Evolutionary conservation across 2,329 filamentous ascomycete species (phyloP).

Genomic region (Neofusicoccum sp.): DNA sequence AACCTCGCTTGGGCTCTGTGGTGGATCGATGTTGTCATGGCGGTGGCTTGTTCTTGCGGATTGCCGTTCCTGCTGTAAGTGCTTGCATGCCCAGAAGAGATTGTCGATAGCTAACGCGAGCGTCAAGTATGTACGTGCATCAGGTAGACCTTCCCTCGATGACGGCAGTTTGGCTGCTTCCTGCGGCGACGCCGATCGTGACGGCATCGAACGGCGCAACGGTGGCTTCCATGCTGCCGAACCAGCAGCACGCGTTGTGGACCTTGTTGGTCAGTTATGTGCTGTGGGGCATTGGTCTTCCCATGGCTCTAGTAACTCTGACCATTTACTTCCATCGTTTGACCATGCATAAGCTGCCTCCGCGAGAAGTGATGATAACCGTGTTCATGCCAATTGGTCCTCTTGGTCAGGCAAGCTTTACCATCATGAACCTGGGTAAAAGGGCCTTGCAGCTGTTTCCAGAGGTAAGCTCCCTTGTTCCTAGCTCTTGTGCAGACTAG

Average conservation of each 20-base stretch:
- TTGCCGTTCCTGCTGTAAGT: constrained; percentile 58
- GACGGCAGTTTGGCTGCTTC: constrained; percentile 64
- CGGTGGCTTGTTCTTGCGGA: constrained; percentile 49
- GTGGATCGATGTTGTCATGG: constrained; percentile 49
- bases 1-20: constrained; percentile 49
- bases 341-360: constrained; percentile 64
- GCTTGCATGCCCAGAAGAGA: not conserved
- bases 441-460: constrained; percentile 45
- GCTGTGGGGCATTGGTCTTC: constrained; percentile 65
- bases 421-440: constrained; percentile 52
- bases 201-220: constrained; percentile 64
- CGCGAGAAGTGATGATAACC: constrained; percentile 65
- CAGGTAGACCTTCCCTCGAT: constrained; percentile 50
- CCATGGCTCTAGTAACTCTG: constrained; percentile 61
- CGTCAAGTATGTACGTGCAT: not conserved
- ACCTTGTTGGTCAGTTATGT: constrained; percentile 66
- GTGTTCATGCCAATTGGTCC: constrained; percentile 67
- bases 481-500: not conserved
- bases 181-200: constrained; percentile 66
- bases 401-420: constrained; percentile 64
- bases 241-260: constrained; percentile 55
- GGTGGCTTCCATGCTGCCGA: constrained; percentile 58
- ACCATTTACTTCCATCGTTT: constrained; percentile 70
- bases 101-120: not conserved
- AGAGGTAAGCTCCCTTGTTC: constrained; percentile 18